Conservation (phyloP, 371 early-diverging fungal species). For the Chytridium lagenaria region DNA sequence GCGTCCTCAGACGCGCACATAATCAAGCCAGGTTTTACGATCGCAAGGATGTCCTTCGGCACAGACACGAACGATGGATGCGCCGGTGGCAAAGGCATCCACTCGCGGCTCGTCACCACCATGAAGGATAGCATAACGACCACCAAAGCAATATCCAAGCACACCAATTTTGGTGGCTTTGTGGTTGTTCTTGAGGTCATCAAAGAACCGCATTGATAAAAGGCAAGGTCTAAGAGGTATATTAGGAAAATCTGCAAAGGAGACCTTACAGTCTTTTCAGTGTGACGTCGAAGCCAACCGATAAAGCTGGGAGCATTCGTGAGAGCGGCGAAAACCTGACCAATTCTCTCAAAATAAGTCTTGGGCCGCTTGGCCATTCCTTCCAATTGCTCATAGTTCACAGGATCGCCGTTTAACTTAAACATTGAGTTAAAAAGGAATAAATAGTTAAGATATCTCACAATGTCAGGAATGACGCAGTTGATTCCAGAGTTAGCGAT, state of each 20-base stretch:
- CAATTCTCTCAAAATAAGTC: not conserved
- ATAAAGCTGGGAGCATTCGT: conserved; percentile 11
- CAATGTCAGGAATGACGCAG: conserved; percentile 27
- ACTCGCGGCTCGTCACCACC: conserved; percentile 21
- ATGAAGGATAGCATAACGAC: conserved; percentile 18
- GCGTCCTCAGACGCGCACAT: conserved; percentile 7
- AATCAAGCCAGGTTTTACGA: conserved; percentile 22
- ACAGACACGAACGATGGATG: conserved; percentile 21
- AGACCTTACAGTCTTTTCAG: conserved; percentile 12
- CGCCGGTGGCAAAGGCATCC: conserved; percentile 13
- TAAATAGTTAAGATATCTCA: not conserved
- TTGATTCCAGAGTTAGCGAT: conserved; percentile 24
- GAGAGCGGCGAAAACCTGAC: not conserved
- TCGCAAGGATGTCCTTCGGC: conserved; percentile 22
- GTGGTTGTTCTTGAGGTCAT: conserved; percentile 17
- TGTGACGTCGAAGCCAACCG: conserved; percentile 12
- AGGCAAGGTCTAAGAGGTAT: conserved; percentile 18
- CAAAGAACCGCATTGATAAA: conserved; percentile 22
- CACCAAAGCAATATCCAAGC: conserved; percentile 23
- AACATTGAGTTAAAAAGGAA: not conserved
- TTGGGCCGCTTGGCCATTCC: not conserved
- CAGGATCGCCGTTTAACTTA: conserved; percentile 16
- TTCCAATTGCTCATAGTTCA: conserved; percentile 6
- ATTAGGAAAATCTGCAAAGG: not conserved
- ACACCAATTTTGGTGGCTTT: conserved; percentile 24